phyloP scores from a whole-genome alignment of 805 yeast genomes.

The Hanseniaspora meyeri region DNA sequence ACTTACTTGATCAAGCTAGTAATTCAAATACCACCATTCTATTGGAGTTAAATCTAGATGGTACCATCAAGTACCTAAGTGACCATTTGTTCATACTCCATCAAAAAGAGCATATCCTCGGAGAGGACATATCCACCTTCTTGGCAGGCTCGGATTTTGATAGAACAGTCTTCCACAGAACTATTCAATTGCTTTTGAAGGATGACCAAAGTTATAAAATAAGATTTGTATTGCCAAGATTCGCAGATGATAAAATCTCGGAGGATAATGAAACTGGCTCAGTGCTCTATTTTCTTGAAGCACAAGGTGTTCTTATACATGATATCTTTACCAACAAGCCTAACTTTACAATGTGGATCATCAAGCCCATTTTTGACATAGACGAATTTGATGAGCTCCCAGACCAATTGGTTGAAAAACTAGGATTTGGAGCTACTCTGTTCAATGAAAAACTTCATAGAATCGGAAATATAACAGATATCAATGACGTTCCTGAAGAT shows the following conservation, averaged over 20 bases:
- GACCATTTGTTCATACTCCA: slow-evolving; percentile 81
- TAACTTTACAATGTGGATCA: slow-evolving; percentile 84
- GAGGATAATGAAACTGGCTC: background rate
- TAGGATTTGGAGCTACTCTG: slow-evolving; percentile 83
- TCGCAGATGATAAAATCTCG: background rate
- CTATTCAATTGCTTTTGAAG: slow-evolving; percentile 53
- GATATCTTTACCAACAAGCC: slow-evolving; percentile 46
- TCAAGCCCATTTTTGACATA: slow-evolving; percentile 61
- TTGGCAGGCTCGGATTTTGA: slow-evolving; percentile 56
- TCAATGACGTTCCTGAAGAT: slow-evolving; percentile 61
- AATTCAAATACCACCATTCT: slow-evolving; percentile 63
- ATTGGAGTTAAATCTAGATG: slow-evolving; percentile 69
- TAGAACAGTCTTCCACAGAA: slow-evolving; percentile 52
- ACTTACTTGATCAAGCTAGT: slow-evolving; percentile 52
- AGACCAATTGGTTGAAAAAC: slow-evolving; percentile 48
- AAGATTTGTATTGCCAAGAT: slow-evolving; percentile 35
- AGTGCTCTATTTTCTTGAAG: slow-evolving; percentile 52
- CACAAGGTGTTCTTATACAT: slow-evolving; percentile 80
- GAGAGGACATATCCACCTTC: slow-evolving; percentile 48
- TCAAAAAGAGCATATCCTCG: slow-evolving; percentile 38
- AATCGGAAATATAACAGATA: slow-evolving; percentile 54
- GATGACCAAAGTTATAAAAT: slow-evolving; percentile 73
- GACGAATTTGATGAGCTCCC: slow-evolving; percentile 59
- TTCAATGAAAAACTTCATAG: slow-evolving; percentile 60
- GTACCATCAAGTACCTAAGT: slow-evolving; percentile 62